Evolutionary conservation across 768 basidiomycete genomes (phyloP).

Genomic region (Xanthoconium stramineum): DNA sequence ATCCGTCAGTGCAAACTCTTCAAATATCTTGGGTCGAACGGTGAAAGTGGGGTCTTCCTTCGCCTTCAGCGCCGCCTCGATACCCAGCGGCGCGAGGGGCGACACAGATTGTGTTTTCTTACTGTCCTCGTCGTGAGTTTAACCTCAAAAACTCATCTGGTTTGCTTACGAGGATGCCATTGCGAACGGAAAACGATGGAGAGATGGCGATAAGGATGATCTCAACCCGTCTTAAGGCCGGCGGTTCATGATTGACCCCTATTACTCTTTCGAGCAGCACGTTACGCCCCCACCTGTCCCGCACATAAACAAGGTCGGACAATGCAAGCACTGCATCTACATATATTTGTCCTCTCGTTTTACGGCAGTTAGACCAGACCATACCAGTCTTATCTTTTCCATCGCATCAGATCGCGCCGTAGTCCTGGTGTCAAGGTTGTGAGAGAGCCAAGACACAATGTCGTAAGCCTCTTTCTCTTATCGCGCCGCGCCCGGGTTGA

Average conservation of each 20-base stretch:
- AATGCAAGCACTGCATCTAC: not conserved
- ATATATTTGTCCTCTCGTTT: not conserved
- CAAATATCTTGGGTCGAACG: constrained; percentile 51
- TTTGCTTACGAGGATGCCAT: constrained; percentile 16
- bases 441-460: not conserved
- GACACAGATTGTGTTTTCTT: constrained; percentile 43
- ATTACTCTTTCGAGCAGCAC: not conserved
- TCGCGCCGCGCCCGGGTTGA: not conserved
- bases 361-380: not conserved
- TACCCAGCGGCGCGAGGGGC: constrained; percentile 59
- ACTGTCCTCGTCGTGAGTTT: not conserved
- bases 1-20: constrained; percentile 55
- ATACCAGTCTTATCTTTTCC: not conserved
- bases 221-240: not conserved
- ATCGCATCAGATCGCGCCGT: not conserved
- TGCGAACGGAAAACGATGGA: not conserved
- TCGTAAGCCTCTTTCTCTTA: not conserved
- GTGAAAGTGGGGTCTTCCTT: constrained; percentile 33
- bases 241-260: not conserved
- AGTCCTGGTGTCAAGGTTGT: not conserved
- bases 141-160: not conserved
- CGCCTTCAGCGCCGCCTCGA: constrained; percentile 52
- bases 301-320: not conserved
- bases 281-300: not conserved
- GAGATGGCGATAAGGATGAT: constrained; percentile 2